These are phyloP conservation scores for Wickerhamomyces tratensis DNA, from an alignment of 805 yeast genomes.

Conservation along the genomic window DNA sequence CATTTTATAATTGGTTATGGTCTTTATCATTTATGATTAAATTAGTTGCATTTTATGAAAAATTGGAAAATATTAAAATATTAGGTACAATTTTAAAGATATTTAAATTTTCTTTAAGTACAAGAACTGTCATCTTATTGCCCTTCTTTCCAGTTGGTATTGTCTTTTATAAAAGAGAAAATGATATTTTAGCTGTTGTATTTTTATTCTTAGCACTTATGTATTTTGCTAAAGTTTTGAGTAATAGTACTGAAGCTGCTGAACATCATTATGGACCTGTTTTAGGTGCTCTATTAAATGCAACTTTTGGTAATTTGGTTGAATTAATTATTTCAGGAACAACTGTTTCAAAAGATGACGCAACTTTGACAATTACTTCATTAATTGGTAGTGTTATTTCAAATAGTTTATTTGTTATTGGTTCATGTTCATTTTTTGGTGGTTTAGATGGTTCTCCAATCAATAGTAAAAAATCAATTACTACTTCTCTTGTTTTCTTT, in stretches of 20 bases:
- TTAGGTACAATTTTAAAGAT: slow-evolving; percentile 10
- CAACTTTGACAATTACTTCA: slow-evolving; percentile 37
- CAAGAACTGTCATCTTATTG: slow-evolving; percentile 10
- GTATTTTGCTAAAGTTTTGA: slow-evolving; percentile 15
- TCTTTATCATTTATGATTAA: slow-evolving; percentile 2
- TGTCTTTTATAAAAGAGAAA: slow-evolving; percentile 6
- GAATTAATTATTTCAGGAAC: slow-evolving; percentile 40
- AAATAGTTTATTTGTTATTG: slow-evolving; percentile 28
- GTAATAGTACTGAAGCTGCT: slow-evolving; percentile 15
- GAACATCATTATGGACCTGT: slow-evolving; percentile 25
- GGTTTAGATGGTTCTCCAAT: slow-evolving; percentile 10
- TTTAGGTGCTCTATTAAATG: slow-evolving; percentile 37
- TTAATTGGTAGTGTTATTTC: slow-evolving; percentile 39
- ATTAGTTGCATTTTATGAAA: slow-evolving; percentile 2
- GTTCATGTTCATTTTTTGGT: slow-evolving; percentile 16
- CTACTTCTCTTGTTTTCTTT: slow-evolving; percentile 12
- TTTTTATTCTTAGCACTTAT: slow-evolving; percentile 12
- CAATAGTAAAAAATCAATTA: slow-evolving; percentile 7
- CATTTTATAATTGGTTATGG: slow-evolving; percentile 9
- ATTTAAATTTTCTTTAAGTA: slow-evolving; percentile 8
- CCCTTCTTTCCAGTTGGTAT: slow-evolving; percentile 16
- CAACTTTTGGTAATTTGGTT: slow-evolving; percentile 42
- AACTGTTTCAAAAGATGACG: slow-evolving; percentile 36
- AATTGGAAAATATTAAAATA: slow-evolving; percentile 7
- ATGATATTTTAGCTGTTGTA: slow-evolving; percentile 13